Conservation (phyloP, 2,329 filamentous ascomycete genomes). For the Aureobasidium vineae region DNA sequence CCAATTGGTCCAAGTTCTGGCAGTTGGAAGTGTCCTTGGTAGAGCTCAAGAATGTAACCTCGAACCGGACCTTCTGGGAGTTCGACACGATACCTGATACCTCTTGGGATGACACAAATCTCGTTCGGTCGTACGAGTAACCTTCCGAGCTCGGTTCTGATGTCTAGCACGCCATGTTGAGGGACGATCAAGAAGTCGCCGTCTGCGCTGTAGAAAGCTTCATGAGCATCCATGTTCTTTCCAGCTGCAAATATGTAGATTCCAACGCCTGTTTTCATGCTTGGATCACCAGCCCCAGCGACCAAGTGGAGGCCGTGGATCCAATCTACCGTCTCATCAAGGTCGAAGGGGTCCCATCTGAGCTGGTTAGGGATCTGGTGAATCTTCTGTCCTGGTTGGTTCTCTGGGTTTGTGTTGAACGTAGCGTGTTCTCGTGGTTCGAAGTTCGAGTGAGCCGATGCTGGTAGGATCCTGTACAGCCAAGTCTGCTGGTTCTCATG, state of each 20-base stretch:
- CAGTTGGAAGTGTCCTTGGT: slow-evolving; percentile 62
- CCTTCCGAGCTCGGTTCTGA: slow-evolving; percentile 66
- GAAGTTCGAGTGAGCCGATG: slow-evolving; percentile 58
- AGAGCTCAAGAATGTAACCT: slow-evolving; percentile 67
- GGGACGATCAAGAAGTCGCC: slow-evolving; percentile 66
- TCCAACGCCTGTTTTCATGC: slow-evolving; percentile 73
- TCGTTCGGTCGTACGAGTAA: slow-evolving; percentile 66
- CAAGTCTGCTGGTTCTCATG: slow-evolving; percentile 59
- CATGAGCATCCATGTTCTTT: slow-evolving; percentile 68
- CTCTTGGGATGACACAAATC: slow-evolving; percentile 63
- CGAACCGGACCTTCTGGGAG: slow-evolving; percentile 60
- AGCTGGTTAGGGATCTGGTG: slow-evolving; percentile 78
- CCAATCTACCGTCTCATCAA: slow-evolving; percentile 68
- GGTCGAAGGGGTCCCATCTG: slow-evolving; percentile 74
- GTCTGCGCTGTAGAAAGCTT: slow-evolving; percentile 80
- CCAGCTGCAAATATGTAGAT: slow-evolving; percentile 80
- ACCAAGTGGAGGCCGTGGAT: slow-evolving; percentile 68
- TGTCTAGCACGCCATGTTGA: slow-evolving; percentile 63
- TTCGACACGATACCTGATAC: slow-evolving; percentile 62
- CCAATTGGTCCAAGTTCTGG: slow-evolving; percentile 67
- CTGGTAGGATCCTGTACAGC: slow-evolving; percentile 58
- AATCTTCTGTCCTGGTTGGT: slow-evolving; percentile 56
- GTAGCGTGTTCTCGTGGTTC: slow-evolving; percentile 49
- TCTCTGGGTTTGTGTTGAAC: slow-evolving; percentile 53
- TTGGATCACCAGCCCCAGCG: slow-evolving; percentile 75